Conservation (phyloP, 805 yeast species). For the Jamesozyma piceae region DNA sequence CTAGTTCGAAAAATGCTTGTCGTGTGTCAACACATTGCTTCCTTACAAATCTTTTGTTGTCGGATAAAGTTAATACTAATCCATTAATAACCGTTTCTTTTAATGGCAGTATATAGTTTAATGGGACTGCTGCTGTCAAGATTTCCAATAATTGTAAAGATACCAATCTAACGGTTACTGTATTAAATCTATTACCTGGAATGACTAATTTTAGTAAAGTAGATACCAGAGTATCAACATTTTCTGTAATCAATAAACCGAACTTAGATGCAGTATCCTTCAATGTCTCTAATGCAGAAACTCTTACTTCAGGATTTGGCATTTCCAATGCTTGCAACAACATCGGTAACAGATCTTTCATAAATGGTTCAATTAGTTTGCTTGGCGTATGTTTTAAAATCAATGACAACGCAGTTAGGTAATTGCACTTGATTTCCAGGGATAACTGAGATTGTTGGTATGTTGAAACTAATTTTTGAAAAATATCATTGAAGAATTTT, state of each 20-base stretch:
- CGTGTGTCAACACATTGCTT: slow-evolving; percentile 70
- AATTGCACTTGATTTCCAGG: slow-evolving; percentile 36
- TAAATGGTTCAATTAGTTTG: slow-evolving; percentile 53
- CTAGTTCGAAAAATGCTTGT: slow-evolving; percentile 59
- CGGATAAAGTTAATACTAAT: slow-evolving; percentile 53
- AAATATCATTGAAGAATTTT: slow-evolving; percentile 52
- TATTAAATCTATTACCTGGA: slow-evolving; percentile 24
- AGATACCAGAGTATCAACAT: slow-evolving; percentile 50
- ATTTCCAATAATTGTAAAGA: slow-evolving; percentile 52
- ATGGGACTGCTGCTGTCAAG: slow-evolving; percentile 33
- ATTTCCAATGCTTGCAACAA: slow-evolving; percentile 54
- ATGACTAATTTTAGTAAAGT: slow-evolving; percentile 34
- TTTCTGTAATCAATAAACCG: slow-evolving; percentile 41
- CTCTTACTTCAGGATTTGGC: slow-evolving; percentile 39
- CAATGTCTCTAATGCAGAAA: slow-evolving; percentile 54
- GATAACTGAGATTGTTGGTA: slow-evolving; percentile 28
- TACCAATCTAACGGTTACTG: slow-evolving; percentile 43
- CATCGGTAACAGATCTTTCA: slow-evolving; percentile 59
- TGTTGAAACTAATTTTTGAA: slow-evolving; percentile 46
- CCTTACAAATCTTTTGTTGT: slow-evolving; percentile 64
- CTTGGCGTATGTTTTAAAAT: slow-evolving; percentile 57
- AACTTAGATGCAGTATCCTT: slow-evolving; percentile 48
- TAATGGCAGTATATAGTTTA: slow-evolving; percentile 42
- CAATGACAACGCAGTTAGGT: slow-evolving; percentile 57
- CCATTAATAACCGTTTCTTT: slow-evolving; percentile 40